Evolutionary conservation across 2,329 filamentous ascomycete genomes (phyloP).

Genomic region (Penicillium sp.): DNA sequence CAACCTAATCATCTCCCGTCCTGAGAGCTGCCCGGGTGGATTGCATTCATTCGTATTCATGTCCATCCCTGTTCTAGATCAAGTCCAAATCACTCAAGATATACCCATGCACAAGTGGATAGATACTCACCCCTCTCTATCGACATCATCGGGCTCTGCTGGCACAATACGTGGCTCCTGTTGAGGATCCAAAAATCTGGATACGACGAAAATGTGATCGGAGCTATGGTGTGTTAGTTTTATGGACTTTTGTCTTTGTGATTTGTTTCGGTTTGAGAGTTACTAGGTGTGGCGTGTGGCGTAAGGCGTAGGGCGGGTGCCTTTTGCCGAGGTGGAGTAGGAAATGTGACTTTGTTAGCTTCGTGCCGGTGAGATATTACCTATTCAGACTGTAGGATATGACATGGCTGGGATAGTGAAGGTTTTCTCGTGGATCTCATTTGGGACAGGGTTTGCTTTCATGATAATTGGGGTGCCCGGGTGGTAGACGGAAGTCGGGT

Average conservation of each 20-base stretch:
- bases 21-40: too few relatives aligned
- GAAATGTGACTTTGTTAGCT: not conserved
- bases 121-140: not conserved
- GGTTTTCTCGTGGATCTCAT: not conserved
- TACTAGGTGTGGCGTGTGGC: not conserved
- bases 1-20: too few relatives aligned
- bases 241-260: not conserved
- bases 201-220: not conserved
- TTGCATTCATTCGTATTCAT: not conserved
- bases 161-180: not conserved
- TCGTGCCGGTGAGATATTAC: not conserved
- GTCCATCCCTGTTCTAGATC: not conserved
- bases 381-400: not conserved
- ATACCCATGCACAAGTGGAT: not conserved
- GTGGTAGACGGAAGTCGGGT: too few relatives aligned
- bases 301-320: not conserved
- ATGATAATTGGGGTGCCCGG: not conserved
- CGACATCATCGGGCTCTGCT: not conserved
- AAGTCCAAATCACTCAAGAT: not conserved
- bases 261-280: too few relatives aligned
- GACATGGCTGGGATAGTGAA: not conserved
- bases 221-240: not conserved
- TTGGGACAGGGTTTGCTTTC: not conserved
- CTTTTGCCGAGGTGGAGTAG: too few relatives aligned
- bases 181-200: not conserved